phyloP scores from a whole-genome alignment of 2,329 filamentous ascomycete species.

The Diaporthe citriasiana region DNA sequence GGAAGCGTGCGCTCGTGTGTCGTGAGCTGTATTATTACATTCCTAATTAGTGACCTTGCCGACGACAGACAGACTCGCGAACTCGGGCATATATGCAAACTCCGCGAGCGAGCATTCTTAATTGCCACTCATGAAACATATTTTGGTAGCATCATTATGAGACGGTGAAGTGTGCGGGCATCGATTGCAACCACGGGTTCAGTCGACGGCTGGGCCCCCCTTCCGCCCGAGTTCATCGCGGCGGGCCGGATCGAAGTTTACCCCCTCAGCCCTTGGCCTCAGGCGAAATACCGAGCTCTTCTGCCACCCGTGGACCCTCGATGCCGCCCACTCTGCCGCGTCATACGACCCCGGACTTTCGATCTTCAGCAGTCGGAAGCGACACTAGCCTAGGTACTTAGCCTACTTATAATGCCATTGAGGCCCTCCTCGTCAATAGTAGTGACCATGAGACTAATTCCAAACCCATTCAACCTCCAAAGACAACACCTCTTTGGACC shows the following conservation, averaged over 20 bases:
- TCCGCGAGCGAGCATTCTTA: background rate
- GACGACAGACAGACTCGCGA: background rate
- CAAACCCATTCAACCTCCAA: background rate
- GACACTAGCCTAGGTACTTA: conserved; percentile 2
- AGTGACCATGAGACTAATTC: background rate
- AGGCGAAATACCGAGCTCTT: conserved; percentile 22
- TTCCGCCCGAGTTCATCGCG: conserved; percentile 1
- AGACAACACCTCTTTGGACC: background rate
- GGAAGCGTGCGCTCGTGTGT: background rate
- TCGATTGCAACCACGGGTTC: conserved; percentile 15
- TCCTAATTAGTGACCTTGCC: background rate
- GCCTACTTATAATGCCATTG: conserved; percentile 27
- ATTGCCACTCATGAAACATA: background rate
- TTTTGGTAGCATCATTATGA: background rate
- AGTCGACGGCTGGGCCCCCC: background rate
- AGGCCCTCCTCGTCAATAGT: background rate
- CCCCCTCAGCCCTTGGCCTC: conserved; percentile 21
- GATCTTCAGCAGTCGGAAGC: conserved; percentile 21
- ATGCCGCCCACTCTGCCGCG: conserved; percentile 30
- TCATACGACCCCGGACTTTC: conserved; percentile 31
- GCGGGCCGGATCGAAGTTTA: conserved; percentile 33
- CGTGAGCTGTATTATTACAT: background rate
- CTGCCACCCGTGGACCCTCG: conserved; percentile 25
- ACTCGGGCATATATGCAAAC: conserved; percentile 13
- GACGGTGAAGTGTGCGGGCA: background rate